Conservation (phyloP, 2,329 filamentous ascomycete genomes). For the Pyrenochaeta sp. region DNA sequence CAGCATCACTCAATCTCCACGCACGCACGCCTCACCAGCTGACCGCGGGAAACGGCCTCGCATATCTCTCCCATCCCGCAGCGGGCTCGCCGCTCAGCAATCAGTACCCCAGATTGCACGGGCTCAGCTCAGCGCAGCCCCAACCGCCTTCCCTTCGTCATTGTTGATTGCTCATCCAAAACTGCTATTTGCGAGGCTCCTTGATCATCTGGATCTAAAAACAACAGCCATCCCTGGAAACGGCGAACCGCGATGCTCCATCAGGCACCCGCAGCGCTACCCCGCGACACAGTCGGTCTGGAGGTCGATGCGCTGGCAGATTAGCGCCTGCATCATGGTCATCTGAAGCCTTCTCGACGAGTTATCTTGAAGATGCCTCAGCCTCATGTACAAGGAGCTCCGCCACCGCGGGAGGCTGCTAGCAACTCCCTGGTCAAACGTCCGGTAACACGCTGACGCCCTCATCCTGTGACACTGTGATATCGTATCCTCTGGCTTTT, state of each 20-base stretch:
- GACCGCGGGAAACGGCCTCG: slow-evolving; percentile 22
- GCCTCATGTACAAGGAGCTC: slow-evolving; percentile 45
- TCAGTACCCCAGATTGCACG: slow-evolving; percentile 28
- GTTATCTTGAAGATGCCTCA: slow-evolving; percentile 41
- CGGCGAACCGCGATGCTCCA: slow-evolving; percentile 33
- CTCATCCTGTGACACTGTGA: slow-evolving; percentile 39
- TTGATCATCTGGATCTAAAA: slow-evolving; percentile 42
- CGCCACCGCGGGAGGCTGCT: slow-evolving; percentile 43
- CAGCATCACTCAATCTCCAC: slow-evolving; percentile 25
- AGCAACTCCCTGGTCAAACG: slow-evolving; percentile 50
- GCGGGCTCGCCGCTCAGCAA: slow-evolving; percentile 9
- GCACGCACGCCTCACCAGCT: slow-evolving; percentile 30
- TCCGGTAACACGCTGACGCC: slow-evolving; percentile 48
- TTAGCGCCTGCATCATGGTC: slow-evolving; percentile 48
- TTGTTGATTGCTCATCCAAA: slow-evolving; percentile 1
- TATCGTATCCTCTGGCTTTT: slow-evolving; percentile 23
- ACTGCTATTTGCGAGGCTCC: slow-evolving; percentile 18
- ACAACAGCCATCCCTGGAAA: slow-evolving; percentile 33
- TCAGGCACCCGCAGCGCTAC: slow-evolving; percentile 48
- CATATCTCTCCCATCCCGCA: slow-evolving; percentile 15
- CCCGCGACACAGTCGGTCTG: slow-evolving; percentile 44
- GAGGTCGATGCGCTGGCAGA: slow-evolving; percentile 49
- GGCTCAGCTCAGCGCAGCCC: slow-evolving; percentile 24
- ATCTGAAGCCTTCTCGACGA: slow-evolving; percentile 45
- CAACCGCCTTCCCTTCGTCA: slow-evolving; percentile 1